Evolutionary conservation across 2,329 filamentous ascomycete species (phyloP), one percentile per base, ranked within the genome.

Genomic region (Anthostomella pinea): DNA sequence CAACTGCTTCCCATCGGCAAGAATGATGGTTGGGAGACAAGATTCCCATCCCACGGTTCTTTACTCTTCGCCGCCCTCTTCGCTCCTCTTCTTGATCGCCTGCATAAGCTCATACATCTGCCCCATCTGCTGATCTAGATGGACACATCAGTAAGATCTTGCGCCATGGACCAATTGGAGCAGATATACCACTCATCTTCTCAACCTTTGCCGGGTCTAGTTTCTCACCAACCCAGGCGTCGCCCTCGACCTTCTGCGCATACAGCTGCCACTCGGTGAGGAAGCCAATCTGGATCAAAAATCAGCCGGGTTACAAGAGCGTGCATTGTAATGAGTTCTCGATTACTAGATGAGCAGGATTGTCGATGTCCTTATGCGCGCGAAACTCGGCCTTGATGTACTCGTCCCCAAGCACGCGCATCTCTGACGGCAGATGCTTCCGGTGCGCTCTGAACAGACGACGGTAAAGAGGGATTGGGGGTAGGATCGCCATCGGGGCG

Each of bases 191-290:
- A 61, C 86, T 97, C 88, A 97, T 87, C 65, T 95, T 96, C 43
- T 88, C 83, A 38, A 97, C 70, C 65, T 95, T 95, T 1, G 68
- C 71, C 51, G 79, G 78, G 47, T 97, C 91, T 60, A 97, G 73
- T 60, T 83, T 91, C 46, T 87, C 87, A 1, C 84, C 91, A 41
- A 77, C 73, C 93, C 93, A 97, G 0, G 74, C 63, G 35, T 95
- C 84, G 0, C 90, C 91, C 58, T 97, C 91, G 11, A 98, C 68
- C 59, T 88, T 83, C 60, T 98, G 91, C 2, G 89, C 90, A 58
- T 97, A 98, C 34, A 87, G 68, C 63, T 98, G 93, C 91, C 91
- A 98, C 63, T 97, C 90, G 0, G 87, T 91, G 51, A 98, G 72
- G 63, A 98, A 98, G 2, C 91, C 93, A 53, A 97, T 88, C 88